Evolutionary conservation across 1,284 basidiomycete species (phyloP), one percentile per base, ranked within the genome.

Genomic region (Volvariella volvacea): DNA sequence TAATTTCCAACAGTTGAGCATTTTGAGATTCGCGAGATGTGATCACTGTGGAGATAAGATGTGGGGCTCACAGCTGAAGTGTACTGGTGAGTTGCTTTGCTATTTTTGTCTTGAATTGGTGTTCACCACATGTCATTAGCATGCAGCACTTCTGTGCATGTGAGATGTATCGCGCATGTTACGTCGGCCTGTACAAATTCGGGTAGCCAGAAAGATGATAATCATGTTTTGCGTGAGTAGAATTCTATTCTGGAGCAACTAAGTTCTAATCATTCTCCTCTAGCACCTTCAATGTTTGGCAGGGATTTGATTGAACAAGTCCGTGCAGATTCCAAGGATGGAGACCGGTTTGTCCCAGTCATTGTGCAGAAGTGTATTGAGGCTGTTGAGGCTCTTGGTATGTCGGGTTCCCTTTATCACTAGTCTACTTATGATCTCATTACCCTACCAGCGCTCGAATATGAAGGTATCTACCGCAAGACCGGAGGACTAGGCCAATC

Each of bases 1-100:
- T 62, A 77, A 78, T 48, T 98, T 98, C 73, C 88, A 93, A 61
- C 91, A 89, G 50, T 73, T 92, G 56, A 95, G 85, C 57, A 80
- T 93, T 17, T 71, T 99, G 49, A 79, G 93, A 25, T 89, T 96
- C 46, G 85, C 90, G 14, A 76, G 91, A 38, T 99, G 95, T 61
- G 93, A 98, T 58, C 85, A 95, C 46, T 99, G 95, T 61, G 85
- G 86, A 32, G 96, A 98, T 59, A 99, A 97, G 71, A 85, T 99
- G 84, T 99, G 94, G 93, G 95, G 95, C 3, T 83, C 94, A 31
- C 91, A 93, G 62, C 74, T 92, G 47, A 83, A 90, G 25, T 99
- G 95, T 61, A 78, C 83, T 49, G 73, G 92, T 92, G 56, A 61
- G 85, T 71, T 41, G 31, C 19, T 30, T 28, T 46, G 45, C 42